Evolutionary conservation across 257 asterid species (phyloP).

Genomic region (Scutellaria barbata): DNA sequence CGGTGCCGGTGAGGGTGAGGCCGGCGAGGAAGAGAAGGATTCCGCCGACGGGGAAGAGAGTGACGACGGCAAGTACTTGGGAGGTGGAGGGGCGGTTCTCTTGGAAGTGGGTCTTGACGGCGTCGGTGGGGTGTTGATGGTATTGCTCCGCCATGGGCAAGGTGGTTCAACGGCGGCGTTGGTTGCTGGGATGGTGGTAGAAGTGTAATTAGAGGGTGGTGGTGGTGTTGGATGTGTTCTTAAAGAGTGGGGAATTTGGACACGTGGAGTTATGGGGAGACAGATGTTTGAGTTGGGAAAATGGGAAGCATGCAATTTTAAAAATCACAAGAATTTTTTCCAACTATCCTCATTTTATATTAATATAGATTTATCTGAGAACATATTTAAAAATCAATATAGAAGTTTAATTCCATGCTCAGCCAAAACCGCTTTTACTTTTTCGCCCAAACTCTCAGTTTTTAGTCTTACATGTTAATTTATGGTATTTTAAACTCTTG

Average conservation of each 20-base stretch:
- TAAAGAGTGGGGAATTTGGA: constrained; percentile 39
- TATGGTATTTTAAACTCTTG: too few species aligned
- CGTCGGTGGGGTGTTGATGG: constrained; percentile 20
- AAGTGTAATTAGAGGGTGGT: neutral
- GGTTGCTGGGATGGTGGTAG: neutral
- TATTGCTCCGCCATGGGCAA: constrained; percentile 41
- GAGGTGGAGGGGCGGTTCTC: constrained; percentile 51
- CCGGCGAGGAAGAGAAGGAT: constrained; percentile 64
- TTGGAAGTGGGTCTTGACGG: constrained; percentile 12
- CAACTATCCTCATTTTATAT: too few species aligned
- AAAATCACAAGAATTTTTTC: too few species aligned
- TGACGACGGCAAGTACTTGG: constrained; percentile 56
- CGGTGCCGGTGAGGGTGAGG: constrained; percentile 55
- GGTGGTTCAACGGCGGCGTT: constrained; percentile 14
- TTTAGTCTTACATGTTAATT: too few species aligned
- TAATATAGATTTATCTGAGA: too few species aligned
- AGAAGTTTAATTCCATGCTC: neutral
- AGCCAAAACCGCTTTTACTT: too few species aligned
- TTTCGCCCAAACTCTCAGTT: neutral
- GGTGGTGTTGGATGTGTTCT: constrained; percentile 2
- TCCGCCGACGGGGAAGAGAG: constrained; percentile 71
- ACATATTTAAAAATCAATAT: constrained; percentile 27
- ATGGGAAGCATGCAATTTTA: constrained; percentile 13
- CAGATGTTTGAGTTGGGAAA: constrained; percentile 44
- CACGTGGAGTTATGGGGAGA: constrained; percentile 53